A percentile compares a stretch with the other conserved stretches of the same genome.
Evolutionary conservation across 169 alveolate species (phyloP).

Genomic region (Plasmodium gonderi): DNA sequence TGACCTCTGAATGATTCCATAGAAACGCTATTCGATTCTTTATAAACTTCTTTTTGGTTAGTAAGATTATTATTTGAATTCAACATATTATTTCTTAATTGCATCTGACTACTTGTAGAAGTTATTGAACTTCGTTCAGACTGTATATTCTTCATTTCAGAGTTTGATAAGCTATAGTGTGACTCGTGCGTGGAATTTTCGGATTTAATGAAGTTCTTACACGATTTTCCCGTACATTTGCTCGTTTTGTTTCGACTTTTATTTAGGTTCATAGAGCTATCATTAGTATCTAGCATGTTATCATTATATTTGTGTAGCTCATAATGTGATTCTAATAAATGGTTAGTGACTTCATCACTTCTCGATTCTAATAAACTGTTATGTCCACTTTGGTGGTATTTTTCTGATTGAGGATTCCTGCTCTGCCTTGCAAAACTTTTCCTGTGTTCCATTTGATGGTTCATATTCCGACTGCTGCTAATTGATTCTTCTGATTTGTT

Average conservation of each 20-base stretch:
- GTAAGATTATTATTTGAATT: neutral
- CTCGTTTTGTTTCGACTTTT: neutral
- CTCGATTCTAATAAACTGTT: neutral
- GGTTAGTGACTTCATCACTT: neutral
- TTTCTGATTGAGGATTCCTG: neutral
- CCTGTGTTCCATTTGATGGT: slow-evolving; percentile 6
- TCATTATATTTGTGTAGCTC: neutral
- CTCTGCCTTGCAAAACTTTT: neutral
- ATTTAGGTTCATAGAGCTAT: neutral
- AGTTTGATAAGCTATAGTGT: neutral
- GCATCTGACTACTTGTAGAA: slow-evolving; percentile 28
- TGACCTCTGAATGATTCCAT: neutral
- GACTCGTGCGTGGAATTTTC: neutral
- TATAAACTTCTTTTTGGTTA: slow-evolving; percentile 4
- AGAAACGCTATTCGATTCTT: slow-evolving; percentile 3
- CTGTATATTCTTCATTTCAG: neutral
- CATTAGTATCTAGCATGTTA: neutral
- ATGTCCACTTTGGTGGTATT: neutral
- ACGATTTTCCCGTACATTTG: neutral
- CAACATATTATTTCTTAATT: neutral
- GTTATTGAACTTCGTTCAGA: neutral
- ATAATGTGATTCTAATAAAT: slow-evolving; percentile 12
- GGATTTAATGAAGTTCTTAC: neutral
- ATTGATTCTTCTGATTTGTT: slow-evolving; percentile 10
- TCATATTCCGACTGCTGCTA: neutral